Conservation (phyloP, 148 eudicot genomes). For the Gaultheria prostrata region DNA sequence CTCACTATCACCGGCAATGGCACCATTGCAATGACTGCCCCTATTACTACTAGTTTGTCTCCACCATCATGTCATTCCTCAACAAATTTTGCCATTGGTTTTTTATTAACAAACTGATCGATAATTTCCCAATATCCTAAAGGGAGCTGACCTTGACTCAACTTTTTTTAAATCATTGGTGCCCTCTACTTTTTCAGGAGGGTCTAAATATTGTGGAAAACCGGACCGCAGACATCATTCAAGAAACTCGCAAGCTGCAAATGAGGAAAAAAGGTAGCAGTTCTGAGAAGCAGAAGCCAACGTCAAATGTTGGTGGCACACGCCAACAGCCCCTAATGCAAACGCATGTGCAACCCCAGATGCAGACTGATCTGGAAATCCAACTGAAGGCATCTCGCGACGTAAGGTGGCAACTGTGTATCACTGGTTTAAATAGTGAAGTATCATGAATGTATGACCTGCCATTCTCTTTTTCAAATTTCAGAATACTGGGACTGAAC, state of each 20-base stretch:
- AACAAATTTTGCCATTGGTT: background rate
- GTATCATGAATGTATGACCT: conserved; percentile 12
- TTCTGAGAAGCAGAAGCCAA: conserved; percentile 37
- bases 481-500: background rate
- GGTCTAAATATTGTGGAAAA: conserved; percentile 74
- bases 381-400: conserved; percentile 97
- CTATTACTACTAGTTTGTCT: background rate
- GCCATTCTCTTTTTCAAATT: background rate
- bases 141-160: background rate
- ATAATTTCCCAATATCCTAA: background rate
- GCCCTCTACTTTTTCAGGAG: conserved; percentile 46
- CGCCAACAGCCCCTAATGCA: conserved; percentile 35
- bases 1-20: background rate
- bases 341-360: conserved; percentile 37
- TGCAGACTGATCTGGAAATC: conserved; percentile 55
- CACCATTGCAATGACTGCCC: background rate
- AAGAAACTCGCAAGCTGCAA: conserved; percentile 76
- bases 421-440: conserved; percentile 31
- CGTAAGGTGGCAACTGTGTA: conserved; percentile 77
- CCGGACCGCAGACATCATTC: conserved; percentile 77
- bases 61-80: too few species aligned
- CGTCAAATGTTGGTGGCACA: conserved; percentile 21
- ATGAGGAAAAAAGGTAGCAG: conserved; percentile 43
- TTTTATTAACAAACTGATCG: background rate
- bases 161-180: background rate